Conservation (phyloP, 164 flowering plant species). For the Vitis amurensis region DNA sequence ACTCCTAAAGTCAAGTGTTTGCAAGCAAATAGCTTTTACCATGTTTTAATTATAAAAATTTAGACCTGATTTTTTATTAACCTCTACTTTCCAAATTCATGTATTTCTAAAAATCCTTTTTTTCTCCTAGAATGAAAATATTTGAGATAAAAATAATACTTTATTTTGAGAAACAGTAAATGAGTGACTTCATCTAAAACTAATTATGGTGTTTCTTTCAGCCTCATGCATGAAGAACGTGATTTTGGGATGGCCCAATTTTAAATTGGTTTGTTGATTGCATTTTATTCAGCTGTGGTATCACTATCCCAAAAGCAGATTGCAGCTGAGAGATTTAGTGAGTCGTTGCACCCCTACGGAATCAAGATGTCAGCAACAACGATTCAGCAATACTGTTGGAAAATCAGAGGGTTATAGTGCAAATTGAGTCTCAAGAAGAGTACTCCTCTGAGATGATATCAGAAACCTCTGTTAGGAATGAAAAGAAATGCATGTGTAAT, state of each 20-base stretch:
- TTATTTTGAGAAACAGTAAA: not conserved
- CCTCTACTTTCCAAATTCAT: no score
- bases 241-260: slow-evolving; percentile 39
- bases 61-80: no score
- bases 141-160: not conserved
- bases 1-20: no score
- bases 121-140: no score
- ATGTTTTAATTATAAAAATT: no score
- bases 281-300: slow-evolving; percentile 71
- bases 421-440: slow-evolving; percentile 24
- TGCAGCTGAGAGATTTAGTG: slow-evolving; percentile 38
- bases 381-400: slow-evolving; percentile 14
- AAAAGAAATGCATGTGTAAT: slow-evolving; percentile 18
- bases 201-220: slow-evolving; percentile 21
- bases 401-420: slow-evolving; percentile 27
- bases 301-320: slow-evolving; percentile 44
- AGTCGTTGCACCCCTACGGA: slow-evolving; percentile 9
- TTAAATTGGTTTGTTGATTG: slow-evolving; percentile 55
- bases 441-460: slow-evolving; percentile 28
- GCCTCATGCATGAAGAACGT: slow-evolving; percentile 47
- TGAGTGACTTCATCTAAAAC: not conserved
- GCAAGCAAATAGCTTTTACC: no score
- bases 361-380: slow-evolving; percentile 24
- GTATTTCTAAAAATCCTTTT: no score
- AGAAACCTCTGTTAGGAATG: slow-evolving; percentile 52